Conservation (phyloP, 108 stramenopile species). For the Licmophora abbreviata region DNA sequence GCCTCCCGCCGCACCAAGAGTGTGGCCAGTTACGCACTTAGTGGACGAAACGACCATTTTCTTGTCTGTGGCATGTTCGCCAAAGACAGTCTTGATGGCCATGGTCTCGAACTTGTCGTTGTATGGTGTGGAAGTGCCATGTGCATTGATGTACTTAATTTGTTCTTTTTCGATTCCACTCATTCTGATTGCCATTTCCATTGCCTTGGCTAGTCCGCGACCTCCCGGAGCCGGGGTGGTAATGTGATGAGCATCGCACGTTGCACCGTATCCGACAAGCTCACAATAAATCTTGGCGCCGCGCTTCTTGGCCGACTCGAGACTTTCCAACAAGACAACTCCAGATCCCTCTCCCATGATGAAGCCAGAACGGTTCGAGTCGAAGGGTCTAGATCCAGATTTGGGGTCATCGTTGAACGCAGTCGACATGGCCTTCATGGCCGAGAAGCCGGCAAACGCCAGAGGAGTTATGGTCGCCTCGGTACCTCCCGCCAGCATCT, state of each 20-base stretch:
- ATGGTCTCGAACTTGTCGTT: conserved; percentile 98
- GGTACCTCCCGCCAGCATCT: conserved; percentile 90
- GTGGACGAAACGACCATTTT: conserved; percentile 84
- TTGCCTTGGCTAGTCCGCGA: conserved; percentile 84
- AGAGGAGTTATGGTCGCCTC: conserved; percentile 93
- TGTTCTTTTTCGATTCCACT: conserved; percentile 75
- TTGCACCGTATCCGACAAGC: conserved; percentile 90
- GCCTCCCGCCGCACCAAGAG: conserved; percentile 94
- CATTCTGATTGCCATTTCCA: conserved; percentile 81
- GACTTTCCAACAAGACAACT: conserved; percentile 86
- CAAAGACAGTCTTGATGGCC: conserved; percentile 90
- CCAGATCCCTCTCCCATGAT: conserved; percentile 99
- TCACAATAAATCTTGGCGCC: conserved; percentile 94
- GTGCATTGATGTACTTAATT: conserved; percentile 92
- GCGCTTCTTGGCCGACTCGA: conserved; percentile 85
- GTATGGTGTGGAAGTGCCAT: conserved; percentile 95
- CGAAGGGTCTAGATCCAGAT: conserved; percentile 89
- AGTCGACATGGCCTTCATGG: conserved; percentile 93
- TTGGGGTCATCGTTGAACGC: conserved; percentile 82
- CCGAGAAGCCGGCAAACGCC: conserved; percentile 86
- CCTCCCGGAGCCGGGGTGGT: conserved; percentile 95
- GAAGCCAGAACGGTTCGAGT: conserved; percentile 90
- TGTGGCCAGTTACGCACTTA: conserved; percentile 94
- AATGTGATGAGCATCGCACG: conserved; percentile 97
- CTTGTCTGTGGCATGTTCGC: conserved; percentile 75